A percentile compares a stretch with the other conserved stretches of the same genome.
Evolutionary conservation across 2,329 filamentous ascomycete species (phyloP).

Genomic region (Zymoseptoria brevis): DNA sequence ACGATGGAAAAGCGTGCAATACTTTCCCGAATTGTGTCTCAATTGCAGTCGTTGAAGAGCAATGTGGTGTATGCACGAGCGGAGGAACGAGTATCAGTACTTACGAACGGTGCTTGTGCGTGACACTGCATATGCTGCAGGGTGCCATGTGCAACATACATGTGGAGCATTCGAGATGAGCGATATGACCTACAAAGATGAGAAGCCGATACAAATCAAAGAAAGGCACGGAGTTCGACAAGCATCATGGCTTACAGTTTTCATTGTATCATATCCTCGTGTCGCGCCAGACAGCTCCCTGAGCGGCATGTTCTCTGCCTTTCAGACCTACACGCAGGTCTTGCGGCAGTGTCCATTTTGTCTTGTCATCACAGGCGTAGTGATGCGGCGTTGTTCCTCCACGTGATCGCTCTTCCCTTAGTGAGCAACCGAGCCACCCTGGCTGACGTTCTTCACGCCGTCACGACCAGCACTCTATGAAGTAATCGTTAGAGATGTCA

Average conservation of each 20-base stretch:
- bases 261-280: too few relatives aligned
- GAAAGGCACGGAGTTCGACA: too few relatives aligned
- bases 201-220: too few relatives aligned
- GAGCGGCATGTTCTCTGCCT: too few relatives aligned
- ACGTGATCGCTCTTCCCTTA: slow-evolving; percentile 4
- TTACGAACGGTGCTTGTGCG: neutral
- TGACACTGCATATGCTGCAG: neutral
- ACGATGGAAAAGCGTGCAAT: neutral
- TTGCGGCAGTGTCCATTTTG: neutral
- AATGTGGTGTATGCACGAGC: neutral
- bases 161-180: too few relatives aligned
- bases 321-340: too few relatives aligned
- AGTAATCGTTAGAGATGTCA: neutral
- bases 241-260: too few relatives aligned
- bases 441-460: slow-evolving; percentile 36
- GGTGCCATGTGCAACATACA: neutral
- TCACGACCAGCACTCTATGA: slow-evolving; percentile 34
- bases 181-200: too few relatives aligned
- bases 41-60: neutral
- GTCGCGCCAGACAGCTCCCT: too few relatives aligned
- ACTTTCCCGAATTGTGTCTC: neutral
- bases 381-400: neutral
- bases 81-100: neutral
- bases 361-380: neutral
- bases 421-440: slow-evolving; percentile 29